Conservation (phyloP, 345 rosid species). For the Hevea brasiliensis region DNA sequence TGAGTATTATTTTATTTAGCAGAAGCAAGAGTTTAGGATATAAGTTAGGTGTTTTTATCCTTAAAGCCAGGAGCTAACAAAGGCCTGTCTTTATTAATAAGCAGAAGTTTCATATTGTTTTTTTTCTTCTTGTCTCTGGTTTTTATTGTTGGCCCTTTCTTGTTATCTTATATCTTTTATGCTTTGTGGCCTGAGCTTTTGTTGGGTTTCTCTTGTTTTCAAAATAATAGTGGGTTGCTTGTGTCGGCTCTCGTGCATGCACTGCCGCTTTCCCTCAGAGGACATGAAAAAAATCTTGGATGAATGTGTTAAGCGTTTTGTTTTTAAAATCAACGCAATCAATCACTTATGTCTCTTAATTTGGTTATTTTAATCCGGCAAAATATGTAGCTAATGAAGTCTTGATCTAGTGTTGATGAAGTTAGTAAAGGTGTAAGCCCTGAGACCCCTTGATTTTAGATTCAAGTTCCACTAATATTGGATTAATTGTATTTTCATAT, state of each 20-base stretch:
- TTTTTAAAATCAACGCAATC: background rate
- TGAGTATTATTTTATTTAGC: background rate
- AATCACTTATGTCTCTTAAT: background rate
- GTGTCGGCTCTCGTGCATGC: background rate
- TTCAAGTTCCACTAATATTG: too few relatives aligned
- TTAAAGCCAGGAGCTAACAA: background rate
- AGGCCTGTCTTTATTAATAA: background rate
- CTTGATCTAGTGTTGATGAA: too few relatives aligned
- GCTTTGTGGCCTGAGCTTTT: background rate
- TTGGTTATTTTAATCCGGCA: background rate
- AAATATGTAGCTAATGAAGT: too few relatives aligned
- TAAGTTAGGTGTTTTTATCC: background rate
- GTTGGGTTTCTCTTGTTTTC: conserved; percentile 13
- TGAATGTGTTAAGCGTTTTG: too few relatives aligned
- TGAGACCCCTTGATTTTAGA: too few relatives aligned
- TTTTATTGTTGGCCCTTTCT: background rate
- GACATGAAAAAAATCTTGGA: too few relatives aligned
- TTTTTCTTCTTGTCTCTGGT: too few relatives aligned
- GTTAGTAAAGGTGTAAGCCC: too few relatives aligned
- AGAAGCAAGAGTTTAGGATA: background rate
- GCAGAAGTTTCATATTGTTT: background rate
- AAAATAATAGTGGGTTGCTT: background rate
- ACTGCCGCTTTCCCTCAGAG: too few relatives aligned
- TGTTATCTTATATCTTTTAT: background rate
- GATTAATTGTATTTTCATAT: too few relatives aligned